phyloP scores from a whole-genome alignment of 176 grass and related monocot genomes.

The Cocos nucifera region DNA sequence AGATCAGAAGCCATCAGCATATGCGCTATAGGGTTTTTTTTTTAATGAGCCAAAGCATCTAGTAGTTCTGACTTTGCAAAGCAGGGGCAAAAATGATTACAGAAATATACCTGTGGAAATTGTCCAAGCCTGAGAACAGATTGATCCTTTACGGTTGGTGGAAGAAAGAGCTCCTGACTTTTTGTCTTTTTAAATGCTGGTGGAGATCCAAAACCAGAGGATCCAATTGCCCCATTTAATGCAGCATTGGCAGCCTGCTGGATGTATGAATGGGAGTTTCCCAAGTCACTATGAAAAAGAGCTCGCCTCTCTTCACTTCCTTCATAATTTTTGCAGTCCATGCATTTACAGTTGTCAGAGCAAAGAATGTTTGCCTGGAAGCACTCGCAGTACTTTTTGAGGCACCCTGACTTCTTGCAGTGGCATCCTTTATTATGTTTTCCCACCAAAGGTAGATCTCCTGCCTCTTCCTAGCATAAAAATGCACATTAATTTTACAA shows the following conservation, averaged over 20 bases:
- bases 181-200: slow-evolving; percentile 65
- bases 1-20: too few relatives aligned
- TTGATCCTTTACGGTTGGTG: slow-evolving; percentile 43
- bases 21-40: too few relatives aligned
- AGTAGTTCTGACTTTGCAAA: too few relatives aligned
- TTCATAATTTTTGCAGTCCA: slow-evolving; percentile 98
- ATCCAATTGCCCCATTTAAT: slow-evolving; percentile 72
- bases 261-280: slow-evolving; percentile 43
- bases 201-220: slow-evolving; percentile 55
- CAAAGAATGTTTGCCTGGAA: slow-evolving; percentile 98
- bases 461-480: slow-evolving; percentile 12
- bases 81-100: too few relatives aligned
- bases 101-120: slow-evolving; percentile 43
- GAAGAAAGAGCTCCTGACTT: slow-evolving; percentile 49
- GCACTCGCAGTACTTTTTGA: slow-evolving; percentile 98
- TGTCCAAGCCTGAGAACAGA: slow-evolving; percentile 28
- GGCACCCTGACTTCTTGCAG: slow-evolving; percentile 97
- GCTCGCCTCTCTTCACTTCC: slow-evolving; percentile 73
- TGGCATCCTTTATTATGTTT: slow-evolving; percentile 99
- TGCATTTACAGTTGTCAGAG: slow-evolving; percentile 96
- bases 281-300: slow-evolving; percentile 54
- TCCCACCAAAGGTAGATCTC: slow-evolving; percentile 61
- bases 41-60: too few relatives aligned
- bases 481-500: too few relatives aligned
- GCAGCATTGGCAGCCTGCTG: slow-evolving; percentile 79